phyloP scores from a whole-genome alignment of 73 alveolate species.

The Tetrahymena thermophila region DNA sequence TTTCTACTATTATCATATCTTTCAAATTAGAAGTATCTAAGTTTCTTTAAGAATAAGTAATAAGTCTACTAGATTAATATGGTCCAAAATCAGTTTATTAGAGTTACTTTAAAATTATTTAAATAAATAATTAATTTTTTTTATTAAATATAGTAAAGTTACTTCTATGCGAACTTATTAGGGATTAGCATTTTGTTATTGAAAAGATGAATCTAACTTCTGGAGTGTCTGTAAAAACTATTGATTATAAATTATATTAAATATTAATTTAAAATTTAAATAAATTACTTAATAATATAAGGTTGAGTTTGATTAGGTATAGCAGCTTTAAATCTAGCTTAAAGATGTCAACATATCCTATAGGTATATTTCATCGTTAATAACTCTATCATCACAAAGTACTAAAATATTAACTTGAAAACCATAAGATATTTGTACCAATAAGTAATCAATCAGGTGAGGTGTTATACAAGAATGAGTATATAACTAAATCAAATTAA shows the following conservation, averaged over 20 bases:
- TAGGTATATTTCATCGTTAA: neutral
- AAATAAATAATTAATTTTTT: neutral
- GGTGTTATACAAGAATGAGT: neutral
- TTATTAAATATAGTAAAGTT: neutral
- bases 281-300: neutral
- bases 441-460: neutral
- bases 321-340: neutral
- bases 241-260: neutral
- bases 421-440: neutral
- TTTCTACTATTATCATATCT: neutral
- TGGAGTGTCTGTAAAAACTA: neutral
- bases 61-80: neutral
- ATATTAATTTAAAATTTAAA: neutral
- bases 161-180: neutral
- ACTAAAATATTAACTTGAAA: neutral
- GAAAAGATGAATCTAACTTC: neutral
- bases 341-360: neutral
- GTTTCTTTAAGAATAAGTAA: neutral
- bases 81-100: neutral
- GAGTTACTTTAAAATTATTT: neutral
- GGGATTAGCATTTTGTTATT: neutral
- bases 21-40: neutral
- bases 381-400: neutral
- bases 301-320: neutral
- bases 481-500: neutral